Evolutionary conservation across 2,329 filamentous ascomycete species (phyloP), one percentile per base, ranked within the genome.

Genomic region (Fusarium camptoceras): DNA sequence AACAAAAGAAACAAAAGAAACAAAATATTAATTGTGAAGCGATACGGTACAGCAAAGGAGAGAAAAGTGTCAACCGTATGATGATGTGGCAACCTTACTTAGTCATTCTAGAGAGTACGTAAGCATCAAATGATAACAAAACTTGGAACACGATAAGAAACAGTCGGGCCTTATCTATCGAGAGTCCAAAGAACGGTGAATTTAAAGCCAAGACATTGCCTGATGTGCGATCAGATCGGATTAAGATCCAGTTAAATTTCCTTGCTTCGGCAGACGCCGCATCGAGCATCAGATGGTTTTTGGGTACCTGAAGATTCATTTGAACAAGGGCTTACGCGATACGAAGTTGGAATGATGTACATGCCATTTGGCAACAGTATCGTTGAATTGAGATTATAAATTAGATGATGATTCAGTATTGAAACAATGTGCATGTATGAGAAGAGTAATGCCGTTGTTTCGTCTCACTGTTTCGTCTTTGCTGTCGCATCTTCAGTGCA

Each of bases 221-320:
- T 64, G 59, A 64, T 64, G 42, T n/a, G 49, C 59, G 59, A 64
- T 64, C 42, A 50, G 42, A 64, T 64, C 59, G 43, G 49, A 64
- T 57, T 61, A 59, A 20, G 60, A 54, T 64, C 50, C 57, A 62
- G 30, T 22, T 53, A 51, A 28, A 46, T 41, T 51, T 34, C 57
- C 57, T 41, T 62, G 57, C 12, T 31, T 25, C n/a, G 46, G 46
- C 31, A 47, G 54, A 18, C 24, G 44, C 30, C 28, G 31, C 25
- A 5, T 3, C 6, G n/a, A 41, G 37, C 20, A 54, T 70, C 66
- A 64, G 66, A 64, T 49, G 66, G 56, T 64, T 68, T 67, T 18
- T 27, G 4, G 31, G 39, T 44, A 41, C 28, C 53, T 48, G 25
- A 43, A 55, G 46, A 67, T 44, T 30, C 42, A 39, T 24, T 30